Base-by-base conservation (phyloP, 495 filamentous ascomycete genomes). In the Opeltia flavorubescens region DNA sequence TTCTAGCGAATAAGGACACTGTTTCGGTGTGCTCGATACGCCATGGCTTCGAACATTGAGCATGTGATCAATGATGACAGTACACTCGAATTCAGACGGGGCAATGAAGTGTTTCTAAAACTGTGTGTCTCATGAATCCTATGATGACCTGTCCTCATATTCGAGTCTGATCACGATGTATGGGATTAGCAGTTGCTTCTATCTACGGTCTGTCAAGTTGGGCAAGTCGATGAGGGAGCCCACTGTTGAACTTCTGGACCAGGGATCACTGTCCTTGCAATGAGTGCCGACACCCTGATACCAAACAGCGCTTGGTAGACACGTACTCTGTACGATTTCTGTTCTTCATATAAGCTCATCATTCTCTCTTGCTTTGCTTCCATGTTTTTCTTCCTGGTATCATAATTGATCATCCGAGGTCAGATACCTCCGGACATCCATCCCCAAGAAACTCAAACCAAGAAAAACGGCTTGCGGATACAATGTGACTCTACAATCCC, bases 181-280 rank as follows among this genome's bases (percentile, higher is more conserved):
- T n/a, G n/a, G n/a, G 29, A 13, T 31, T 31, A 40, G 36, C 6
- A 18, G 36, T 15, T 17, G 20, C 17, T 40, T 40, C 36, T 40
- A 40, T 40, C 36, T 40, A 15, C 6, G 36, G 36, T 40, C 6
- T 6, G 7, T 6, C n/a, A 24, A 6, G 7, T 7, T 40, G 6
- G n/a, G 6, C 6, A 17, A 6, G 20, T 17, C 8, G 20, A 18
- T 17, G 7, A 40, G 6, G 13, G 15, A 7, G 20, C 8, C 6
- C 6, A 40, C 6, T 7, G 6, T 21, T 11, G 13, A 43, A 1
- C 2, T 21, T 5, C 26, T 47, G 15, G n/a, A 18, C 11, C 49
- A 89, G 87, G 54, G 87, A 94, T 46, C 84, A 88, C 55, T 94
- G 87, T 56, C 83, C 78, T 42, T 94, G 87, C 56, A 48, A 59